These are phyloP conservation scores for Xylaria sp. DNA, from an alignment of 495 filamentous ascomycete species.

Conservation along the genomic window DNA sequence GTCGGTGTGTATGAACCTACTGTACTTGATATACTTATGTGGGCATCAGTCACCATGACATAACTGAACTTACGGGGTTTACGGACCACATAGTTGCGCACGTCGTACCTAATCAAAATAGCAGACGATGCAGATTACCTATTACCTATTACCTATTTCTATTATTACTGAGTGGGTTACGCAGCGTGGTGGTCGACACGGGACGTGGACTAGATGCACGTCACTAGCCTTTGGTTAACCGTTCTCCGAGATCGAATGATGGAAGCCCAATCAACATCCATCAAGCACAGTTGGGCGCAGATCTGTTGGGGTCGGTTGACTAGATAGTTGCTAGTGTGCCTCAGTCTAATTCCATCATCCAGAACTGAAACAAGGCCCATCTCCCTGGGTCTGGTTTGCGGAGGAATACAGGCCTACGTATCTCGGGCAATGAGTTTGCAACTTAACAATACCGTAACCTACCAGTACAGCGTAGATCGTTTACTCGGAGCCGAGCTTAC, in stretches of 20 bases:
- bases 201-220: conserved; percentile 26
- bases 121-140: background rate
- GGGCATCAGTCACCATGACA: conserved; percentile 3
- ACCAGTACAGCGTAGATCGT: too few species aligned
- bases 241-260: conserved; percentile 20
- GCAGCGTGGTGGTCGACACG: conserved; percentile 14
- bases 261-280: conserved; percentile 10
- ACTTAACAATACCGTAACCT: background rate
- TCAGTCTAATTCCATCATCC: background rate
- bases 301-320: conserved; percentile 1
- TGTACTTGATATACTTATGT: background rate
- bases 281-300: conserved; percentile 4
- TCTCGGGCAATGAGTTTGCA: background rate
- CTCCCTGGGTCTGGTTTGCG: background rate
- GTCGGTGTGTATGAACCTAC: background rate
- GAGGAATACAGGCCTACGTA: background rate
- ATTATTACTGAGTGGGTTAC: conserved; percentile 9
- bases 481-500: background rate
- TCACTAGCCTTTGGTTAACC: conserved; percentile 12
- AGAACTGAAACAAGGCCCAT: conserved; percentile 8
- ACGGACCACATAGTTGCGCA: background rate
- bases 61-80: conserved; percentile 2
- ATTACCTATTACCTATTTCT: conserved; percentile 18
- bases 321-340: background rate
- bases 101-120: background rate